These are phyloP conservation scores for Sporothrix dimorphospora DNA, from an alignment of 2,329 filamentous ascomycete genomes.

Conservation along the genomic window DNA sequence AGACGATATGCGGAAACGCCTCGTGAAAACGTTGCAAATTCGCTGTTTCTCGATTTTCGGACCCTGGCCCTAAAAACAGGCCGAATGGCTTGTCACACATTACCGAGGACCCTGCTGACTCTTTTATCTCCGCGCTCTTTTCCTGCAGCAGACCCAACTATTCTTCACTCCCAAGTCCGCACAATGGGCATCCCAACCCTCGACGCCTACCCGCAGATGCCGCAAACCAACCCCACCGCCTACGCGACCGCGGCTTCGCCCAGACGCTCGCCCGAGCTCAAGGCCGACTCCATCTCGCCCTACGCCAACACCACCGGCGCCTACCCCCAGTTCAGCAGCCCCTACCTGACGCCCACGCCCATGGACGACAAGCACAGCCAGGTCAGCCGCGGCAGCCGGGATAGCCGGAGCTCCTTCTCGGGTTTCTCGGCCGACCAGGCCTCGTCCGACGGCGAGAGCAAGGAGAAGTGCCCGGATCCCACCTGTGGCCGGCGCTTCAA, in stretches of 20 bases:
- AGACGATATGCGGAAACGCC: background rate
- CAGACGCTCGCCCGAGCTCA: conserved; percentile 57
- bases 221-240: conserved; percentile 42
- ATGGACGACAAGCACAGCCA: conserved; percentile 38
- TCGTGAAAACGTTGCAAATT: background rate
- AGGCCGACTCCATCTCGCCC: conserved; percentile 54
- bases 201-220: conserved; percentile 55
- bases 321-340: conserved; percentile 41
- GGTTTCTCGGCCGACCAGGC: conserved; percentile 60
- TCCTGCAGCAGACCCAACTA: conserved; percentile 53
- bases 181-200: conserved; percentile 55
- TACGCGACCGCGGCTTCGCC: conserved; percentile 66
- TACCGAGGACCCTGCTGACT: conserved; percentile 42
- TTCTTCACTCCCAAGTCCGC: conserved; percentile 60
- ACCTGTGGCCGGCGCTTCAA: conserved; percentile 88
- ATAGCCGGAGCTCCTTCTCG: conserved; percentile 70
- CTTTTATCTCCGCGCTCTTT: conserved; percentile 49
- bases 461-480: conserved; percentile 77
- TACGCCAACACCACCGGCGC: conserved; percentile 52
- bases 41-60: background rate
- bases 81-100: background rate
- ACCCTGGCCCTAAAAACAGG: background rate
- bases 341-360: conserved; percentile 53
- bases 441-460: conserved; percentile 61
- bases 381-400: conserved; percentile 54